Conservation (phyloP, 1,284 basidiomycete species). For the Leccinum pachyderme region DNA sequence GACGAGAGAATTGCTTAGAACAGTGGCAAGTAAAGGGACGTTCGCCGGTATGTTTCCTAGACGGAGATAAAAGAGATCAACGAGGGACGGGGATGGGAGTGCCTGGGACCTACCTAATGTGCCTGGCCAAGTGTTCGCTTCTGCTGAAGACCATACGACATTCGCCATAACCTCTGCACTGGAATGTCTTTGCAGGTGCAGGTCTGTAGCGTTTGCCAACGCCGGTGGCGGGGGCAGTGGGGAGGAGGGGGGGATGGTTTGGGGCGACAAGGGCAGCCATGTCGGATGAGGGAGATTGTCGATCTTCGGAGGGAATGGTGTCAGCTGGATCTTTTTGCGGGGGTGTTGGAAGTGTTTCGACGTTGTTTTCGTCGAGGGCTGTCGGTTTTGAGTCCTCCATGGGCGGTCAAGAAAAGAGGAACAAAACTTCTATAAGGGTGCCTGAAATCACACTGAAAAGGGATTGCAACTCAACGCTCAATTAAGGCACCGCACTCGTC, state of each 20-base stretch:
- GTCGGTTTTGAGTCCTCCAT: slow-evolving; percentile 37
- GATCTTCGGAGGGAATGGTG: not conserved
- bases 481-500: slow-evolving; percentile 35
- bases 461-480: slow-evolving; percentile 27
- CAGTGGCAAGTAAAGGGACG: slow-evolving; percentile 95
- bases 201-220: slow-evolving; percentile 68
- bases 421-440: slow-evolving; percentile 33
- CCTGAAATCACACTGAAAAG: slow-evolving; percentile 36
- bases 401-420: slow-evolving; percentile 34
- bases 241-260: slow-evolving; percentile 22
- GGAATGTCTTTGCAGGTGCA: slow-evolving; percentile 87
- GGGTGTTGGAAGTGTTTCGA: slow-evolving; percentile 11
- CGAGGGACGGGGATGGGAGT: slow-evolving; percentile 14
- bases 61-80: slow-evolving; percentile 24
- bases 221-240: slow-evolving; percentile 15
- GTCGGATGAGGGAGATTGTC: slow-evolving; percentile 12
- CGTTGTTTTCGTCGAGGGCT: slow-evolving; percentile 24
- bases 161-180: slow-evolving; percentile 92
- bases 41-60: slow-evolving; percentile 95
- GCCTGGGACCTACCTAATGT: slow-evolving; percentile 72
- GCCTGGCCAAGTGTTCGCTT: slow-evolving; percentile 92
- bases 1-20: slow-evolving; percentile 90
- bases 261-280: slow-evolving; percentile 32
- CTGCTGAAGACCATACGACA: slow-evolving; percentile 96
- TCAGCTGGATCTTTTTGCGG: slow-evolving; percentile 8